These are phyloP conservation scores for Cokeromyces recurvatus DNA, from an alignment of 371 early-diverging fungal genomes.

Conservation along the genomic window DNA sequence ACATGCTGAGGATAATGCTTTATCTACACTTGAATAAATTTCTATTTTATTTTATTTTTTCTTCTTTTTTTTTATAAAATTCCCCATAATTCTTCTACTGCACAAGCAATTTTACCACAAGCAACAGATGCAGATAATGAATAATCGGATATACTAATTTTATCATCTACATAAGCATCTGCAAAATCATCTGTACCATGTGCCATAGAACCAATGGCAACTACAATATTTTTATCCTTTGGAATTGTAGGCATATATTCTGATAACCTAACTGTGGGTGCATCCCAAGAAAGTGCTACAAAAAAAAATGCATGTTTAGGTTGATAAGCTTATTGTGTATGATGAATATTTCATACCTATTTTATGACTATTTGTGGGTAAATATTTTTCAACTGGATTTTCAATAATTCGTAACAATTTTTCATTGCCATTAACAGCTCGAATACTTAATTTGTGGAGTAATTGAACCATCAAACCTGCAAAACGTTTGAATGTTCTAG, in stretches of 20 bases:
- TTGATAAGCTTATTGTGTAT: background rate
- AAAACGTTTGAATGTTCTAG: constrained; percentile 97
- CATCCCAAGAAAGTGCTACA: constrained; percentile 88
- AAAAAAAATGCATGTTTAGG: background rate
- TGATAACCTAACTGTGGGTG: constrained; percentile 78
- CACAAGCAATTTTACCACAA: constrained; percentile 87
- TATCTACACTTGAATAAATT: constrained; percentile 3
- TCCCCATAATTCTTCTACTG: constrained; percentile 85
- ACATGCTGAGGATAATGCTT: constrained; percentile 3
- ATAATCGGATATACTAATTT: constrained; percentile 92
- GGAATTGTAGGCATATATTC: constrained; percentile 81
- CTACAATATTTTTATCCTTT: constrained; percentile 74
- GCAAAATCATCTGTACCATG: constrained; percentile 95
- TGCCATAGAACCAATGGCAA: constrained; percentile 96
- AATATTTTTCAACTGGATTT: constrained; percentile 91
- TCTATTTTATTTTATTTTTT: constrained; percentile 3
- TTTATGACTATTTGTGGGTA: constrained; percentile 87
- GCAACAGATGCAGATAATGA: constrained; percentile 94
- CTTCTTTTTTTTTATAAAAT: constrained; percentile 56
- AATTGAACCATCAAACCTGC: constrained; percentile 97
- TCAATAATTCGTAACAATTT: constrained; percentile 95
- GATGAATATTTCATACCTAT: constrained; percentile 64
- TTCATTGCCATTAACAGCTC: constrained; percentile 85
- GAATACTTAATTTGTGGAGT: constrained; percentile 94
- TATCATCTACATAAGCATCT: constrained; percentile 92